These are phyloP conservation scores for Trametes coccinea DNA, from an alignment of 768 basidiomycete species.

Conservation along the genomic window DNA sequence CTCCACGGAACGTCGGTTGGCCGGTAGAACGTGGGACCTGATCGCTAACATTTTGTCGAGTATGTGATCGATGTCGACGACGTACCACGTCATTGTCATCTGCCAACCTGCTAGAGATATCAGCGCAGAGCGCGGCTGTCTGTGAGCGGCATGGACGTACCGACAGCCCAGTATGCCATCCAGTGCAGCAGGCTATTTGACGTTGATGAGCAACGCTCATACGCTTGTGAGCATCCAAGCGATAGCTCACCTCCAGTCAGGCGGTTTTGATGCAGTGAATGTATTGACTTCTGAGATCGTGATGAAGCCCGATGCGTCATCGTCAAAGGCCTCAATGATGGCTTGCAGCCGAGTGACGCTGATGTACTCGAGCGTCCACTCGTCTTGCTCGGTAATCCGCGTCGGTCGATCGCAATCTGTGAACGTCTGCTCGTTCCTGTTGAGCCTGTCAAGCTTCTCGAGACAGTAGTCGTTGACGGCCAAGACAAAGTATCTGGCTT, in stretches of 20 bases:
- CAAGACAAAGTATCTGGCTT: constrained; percentile 51
- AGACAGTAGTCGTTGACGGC: constrained; percentile 40
- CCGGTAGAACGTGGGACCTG: constrained; percentile 12
- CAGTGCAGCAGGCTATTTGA: constrained; percentile 31
- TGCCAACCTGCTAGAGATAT: constrained; percentile 24
- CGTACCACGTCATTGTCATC: constrained; percentile 16
- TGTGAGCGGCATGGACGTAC: constrained; percentile 19
- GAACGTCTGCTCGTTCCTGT: constrained; percentile 10
- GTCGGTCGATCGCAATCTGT: constrained; percentile 6
- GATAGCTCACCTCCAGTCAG: constrained; percentile 31
- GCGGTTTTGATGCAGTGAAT: constrained; percentile 32
- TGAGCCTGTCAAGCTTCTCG: constrained; percentile 24
- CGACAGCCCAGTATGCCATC: constrained; percentile 37
- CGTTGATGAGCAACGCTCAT: not conserved
- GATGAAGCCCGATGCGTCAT: constrained; percentile 41
- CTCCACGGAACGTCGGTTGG: constrained; percentile 28
- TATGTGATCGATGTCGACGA: constrained; percentile 13
- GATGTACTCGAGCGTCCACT: constrained; percentile 39
- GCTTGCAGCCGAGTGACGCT: constrained; percentile 34
- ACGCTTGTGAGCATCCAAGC: too few species aligned
- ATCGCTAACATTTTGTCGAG: constrained; percentile 22
- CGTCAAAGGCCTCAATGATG: constrained; percentile 41
- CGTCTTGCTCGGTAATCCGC: constrained; percentile 24
- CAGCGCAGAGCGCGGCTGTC: not conserved
- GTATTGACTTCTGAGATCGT: constrained; percentile 36